A percentile compares a stretch with the other conserved stretches of the same genome.
Conservation (phyloP, 768 basidiomycete species). For the Termitomyces sp. region DNA sequence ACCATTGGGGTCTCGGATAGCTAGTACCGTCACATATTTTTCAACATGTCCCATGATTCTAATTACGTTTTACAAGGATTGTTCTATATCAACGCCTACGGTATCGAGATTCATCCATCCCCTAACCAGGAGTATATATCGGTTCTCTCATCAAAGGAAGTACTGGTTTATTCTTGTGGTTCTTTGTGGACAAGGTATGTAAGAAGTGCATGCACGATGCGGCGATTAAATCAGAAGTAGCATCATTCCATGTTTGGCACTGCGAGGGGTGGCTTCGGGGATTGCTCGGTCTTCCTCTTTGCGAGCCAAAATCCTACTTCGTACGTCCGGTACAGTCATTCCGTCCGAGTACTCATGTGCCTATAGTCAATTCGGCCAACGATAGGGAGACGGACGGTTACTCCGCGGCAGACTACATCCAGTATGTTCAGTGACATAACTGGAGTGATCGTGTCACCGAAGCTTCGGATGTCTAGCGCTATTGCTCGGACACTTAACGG, state of each 20-base stretch:
- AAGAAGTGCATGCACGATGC: conserved; percentile 8
- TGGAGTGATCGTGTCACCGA: not conserved
- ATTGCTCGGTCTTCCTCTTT: conserved; percentile 72
- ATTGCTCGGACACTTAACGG: conserved; percentile 68
- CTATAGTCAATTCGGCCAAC: conserved; percentile 76
- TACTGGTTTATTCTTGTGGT: conserved; percentile 88
- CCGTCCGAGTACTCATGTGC: not conserved
- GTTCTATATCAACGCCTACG: conserved; percentile 88
- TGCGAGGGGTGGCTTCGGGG: conserved; percentile 71
- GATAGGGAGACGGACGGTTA: conserved; percentile 90
- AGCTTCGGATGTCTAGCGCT: conserved; percentile 35
- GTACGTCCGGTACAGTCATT: conserved; percentile 39
- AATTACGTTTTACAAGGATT: conserved; percentile 41
- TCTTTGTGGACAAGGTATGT: conserved; percentile 87
- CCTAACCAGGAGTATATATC: conserved; percentile 80
- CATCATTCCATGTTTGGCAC: conserved; percentile 87
- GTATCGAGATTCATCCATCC: conserved; percentile 85
- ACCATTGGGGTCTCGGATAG: conserved; percentile 54
- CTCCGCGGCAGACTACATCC: conserved; percentile 78
- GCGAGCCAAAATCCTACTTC: conserved; percentile 76
- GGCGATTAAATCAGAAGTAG: not conserved
- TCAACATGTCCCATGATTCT: conserved; percentile 4
- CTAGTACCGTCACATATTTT: conserved; percentile 37
- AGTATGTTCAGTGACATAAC: conserved; percentile 31
- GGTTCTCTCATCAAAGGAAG: conserved; percentile 51